Base-by-base conservation (phyloP, 2,329 filamentous ascomycete genomes). In the Remersonia thermophila region DNA sequence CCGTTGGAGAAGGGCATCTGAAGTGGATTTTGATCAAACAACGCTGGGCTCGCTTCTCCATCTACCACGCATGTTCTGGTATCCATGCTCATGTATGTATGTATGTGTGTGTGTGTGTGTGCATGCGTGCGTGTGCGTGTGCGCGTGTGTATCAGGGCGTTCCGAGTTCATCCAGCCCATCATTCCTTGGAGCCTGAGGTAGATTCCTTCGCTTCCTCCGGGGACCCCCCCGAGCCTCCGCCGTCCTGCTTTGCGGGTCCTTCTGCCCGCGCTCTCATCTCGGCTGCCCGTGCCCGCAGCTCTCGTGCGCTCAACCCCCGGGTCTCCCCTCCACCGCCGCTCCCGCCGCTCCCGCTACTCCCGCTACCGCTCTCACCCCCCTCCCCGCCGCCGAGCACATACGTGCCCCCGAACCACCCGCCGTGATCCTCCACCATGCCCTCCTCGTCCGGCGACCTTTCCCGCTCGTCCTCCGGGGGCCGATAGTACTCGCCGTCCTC, bases 401-500 rank as follows among this genome's bases (percentile, higher is more conserved):
- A 52, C 23, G 36, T 39, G 1, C 48, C 50, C 6, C 50, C 48
- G 3, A 30, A 32, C 50, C 50, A 51, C 0, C 44, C 49, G 1
- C 47, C 49, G 28, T 48, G 45, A 33, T 51, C 50, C 30, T 38
- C 26, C 23, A 47, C 40, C 36, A 37, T 37, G 10, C 44, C 48
- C 5, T 48, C 47, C 25, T 40, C 44, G 12, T 38, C 41, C 2
- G 31, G 5, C 5, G 5, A 6, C 9, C 20, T 44, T 4, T 37
- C 33, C 30, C 31, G 37, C 5, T 12, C 40, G 5, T 14, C 35
- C n/a, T 37, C 28, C 27, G 30, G 36, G 7, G 42, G 40, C 3
- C 30, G 38, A 29, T 41, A 48, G 39, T 47, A 41, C 11, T 37
- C 41, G 38, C 47, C 42, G 11, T 37, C 42, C 3, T 80, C 61